Base-by-base conservation (phyloP, 2,329 filamentous ascomycete species). In the Paracorniculantispora psalliotae region DNA sequence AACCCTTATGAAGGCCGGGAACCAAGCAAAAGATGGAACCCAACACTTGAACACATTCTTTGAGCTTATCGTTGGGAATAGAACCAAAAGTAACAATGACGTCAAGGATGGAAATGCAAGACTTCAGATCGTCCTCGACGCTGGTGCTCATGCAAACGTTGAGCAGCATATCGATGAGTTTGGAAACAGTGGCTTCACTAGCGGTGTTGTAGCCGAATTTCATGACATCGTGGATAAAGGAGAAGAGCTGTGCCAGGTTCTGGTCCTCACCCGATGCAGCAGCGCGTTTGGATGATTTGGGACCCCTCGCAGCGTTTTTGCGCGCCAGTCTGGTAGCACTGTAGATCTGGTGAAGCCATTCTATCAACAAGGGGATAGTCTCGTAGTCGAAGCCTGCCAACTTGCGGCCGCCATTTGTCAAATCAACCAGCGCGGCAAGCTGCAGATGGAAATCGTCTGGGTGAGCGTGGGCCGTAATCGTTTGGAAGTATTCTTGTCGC, bases 171-270 rank as follows among this genome's bases (percentile, higher is more conserved):
- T 83, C 79, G 59, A 92, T 82, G 56, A 92, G 73, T 3, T 77
- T 76, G 54, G 79, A 79, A 21, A 89, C 78, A 48, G 87, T 82
- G 33, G 79, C 72, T 63, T 89, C 86, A 63, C 81, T 81, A 25
- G 88, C 84, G 33, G 85, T 80, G 64, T 86, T 88, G 69, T 86
- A 88, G 68, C 87, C 90, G 76, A 90, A 92, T 68, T 90, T 91
- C 74, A 90, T 84, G 57, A 90, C 79, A 62, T 89, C 84, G 59
- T 81, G 80, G 57, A 88, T 78, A 63, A 86, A 89, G 13, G 76
- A 72, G 67, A 91, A 91, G 2, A 91, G 72, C 50, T 82, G 80
- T 2, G 80, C 75, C 56, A 92, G 76, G 65, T 84, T 86, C 63
- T 81, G 80, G 61, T 88, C 85, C 66, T 87, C 84, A 28, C 75